Conservation (phyloP, 345 rosid genomes). For the Salix suchowensis region DNA sequence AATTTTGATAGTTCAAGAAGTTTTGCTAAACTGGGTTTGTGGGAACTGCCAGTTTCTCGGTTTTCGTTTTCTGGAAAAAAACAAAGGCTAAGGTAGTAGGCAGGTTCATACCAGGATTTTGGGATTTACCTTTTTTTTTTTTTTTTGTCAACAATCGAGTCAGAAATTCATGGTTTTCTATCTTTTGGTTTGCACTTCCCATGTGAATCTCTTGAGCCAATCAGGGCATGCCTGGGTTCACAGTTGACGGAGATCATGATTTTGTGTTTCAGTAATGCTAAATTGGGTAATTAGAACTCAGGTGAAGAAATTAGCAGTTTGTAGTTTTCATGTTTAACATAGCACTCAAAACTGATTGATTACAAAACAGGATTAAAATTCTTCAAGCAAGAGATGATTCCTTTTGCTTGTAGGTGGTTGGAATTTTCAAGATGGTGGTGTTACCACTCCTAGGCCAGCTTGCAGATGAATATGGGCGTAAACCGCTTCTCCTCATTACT, state of each 20-base stretch:
- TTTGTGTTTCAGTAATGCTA: not conserved
- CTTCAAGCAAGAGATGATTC: not conserved
- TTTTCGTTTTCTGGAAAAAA: not conserved
- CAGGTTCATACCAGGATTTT: not conserved
- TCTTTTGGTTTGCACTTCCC: not conserved
- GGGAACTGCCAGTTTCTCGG: not conserved
- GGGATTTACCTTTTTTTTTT: not conserved
- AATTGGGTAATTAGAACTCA: not conserved
- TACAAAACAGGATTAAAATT: not conserved
- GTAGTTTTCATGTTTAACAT: not conserved
- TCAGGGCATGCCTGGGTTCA: not conserved
- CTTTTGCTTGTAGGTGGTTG: conserved; percentile 37
- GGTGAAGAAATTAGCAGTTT: not conserved
- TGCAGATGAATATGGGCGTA: conserved; percentile 57
- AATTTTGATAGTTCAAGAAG: not conserved
- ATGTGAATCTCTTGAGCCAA: not conserved
- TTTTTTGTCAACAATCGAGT: not conserved
- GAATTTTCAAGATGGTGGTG: conserved; percentile 54
- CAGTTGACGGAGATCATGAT: not conserved
- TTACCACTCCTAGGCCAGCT: conserved; percentile 54
- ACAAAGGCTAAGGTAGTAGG: not conserved
- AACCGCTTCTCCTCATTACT: conserved; percentile 43
- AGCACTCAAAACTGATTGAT: not conserved
- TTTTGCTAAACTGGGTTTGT: not conserved
- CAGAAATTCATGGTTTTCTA: not conserved